phyloP scores from a whole-genome alignment of 257 asterid species.

The Henckelia pumila region DNA sequence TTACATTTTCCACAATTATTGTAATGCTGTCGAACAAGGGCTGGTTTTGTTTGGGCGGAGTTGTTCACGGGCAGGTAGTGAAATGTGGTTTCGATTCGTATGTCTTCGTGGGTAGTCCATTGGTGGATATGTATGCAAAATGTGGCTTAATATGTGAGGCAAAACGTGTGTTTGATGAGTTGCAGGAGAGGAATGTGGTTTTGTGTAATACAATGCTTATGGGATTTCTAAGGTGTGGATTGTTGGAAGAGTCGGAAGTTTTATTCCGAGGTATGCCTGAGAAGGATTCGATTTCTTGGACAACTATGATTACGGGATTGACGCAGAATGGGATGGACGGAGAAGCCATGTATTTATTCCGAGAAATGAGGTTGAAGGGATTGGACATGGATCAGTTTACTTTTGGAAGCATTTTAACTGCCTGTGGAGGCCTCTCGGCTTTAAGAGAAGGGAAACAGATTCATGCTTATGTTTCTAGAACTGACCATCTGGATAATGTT shows the following conservation, averaged over 20 bases:
- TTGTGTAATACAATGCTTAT: constrained; percentile 57
- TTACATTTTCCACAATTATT: constrained; percentile 64
- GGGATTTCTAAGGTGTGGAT: constrained; percentile 58
- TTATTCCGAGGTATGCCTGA: constrained; percentile 61
- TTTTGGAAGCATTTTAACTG: constrained; percentile 77
- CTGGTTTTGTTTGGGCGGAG: constrained; percentile 63
- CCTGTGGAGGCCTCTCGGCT: constrained; percentile 74
- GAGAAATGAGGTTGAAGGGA: constrained; percentile 60
- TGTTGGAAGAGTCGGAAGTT: constrained; percentile 40
- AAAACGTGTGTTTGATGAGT: constrained; percentile 49
- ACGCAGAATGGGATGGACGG: constrained; percentile 53
- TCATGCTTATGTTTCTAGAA: constrained; percentile 63
- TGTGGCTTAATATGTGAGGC: constrained; percentile 58
- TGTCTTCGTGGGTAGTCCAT: constrained; percentile 77
- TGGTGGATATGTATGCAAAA: constrained; percentile 87
- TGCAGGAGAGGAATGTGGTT: constrained; percentile 54
- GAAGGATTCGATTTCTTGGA: constrained; percentile 86
- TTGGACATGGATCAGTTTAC: constrained; percentile 74
- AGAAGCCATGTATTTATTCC: constrained; percentile 53
- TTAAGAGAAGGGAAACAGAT: constrained; percentile 71
- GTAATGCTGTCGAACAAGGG: constrained; percentile 58
- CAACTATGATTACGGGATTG: constrained; percentile 77
- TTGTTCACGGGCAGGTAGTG: constrained; percentile 72
- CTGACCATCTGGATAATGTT: constrained; percentile 52
- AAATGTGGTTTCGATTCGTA: constrained; percentile 68